These are phyloP conservation scores for Liriodendron chinense DNA, from an alignment of 164 flowering plant species.

Conservation along the genomic window DNA sequence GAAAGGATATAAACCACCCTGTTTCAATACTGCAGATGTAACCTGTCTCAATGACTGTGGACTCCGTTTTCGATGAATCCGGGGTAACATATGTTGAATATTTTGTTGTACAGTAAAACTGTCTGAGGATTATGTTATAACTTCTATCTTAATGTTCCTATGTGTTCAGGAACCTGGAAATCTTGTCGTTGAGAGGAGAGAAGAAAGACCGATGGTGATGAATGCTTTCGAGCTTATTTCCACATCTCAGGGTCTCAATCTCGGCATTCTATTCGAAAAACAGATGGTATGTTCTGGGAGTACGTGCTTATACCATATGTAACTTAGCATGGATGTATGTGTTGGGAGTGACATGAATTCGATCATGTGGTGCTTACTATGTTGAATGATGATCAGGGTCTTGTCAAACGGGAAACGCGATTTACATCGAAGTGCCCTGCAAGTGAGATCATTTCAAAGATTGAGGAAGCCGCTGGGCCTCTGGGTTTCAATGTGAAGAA, in stretches of 20 bases:
- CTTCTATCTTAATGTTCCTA: background rate
- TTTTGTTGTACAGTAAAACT: background rate
- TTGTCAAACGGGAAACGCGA: constrained; percentile 89
- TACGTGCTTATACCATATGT: background rate
- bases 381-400: constrained; percentile 46
- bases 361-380: background rate
- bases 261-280: constrained; percentile 76
- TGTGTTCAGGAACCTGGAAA: constrained; percentile 48
- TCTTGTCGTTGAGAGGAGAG: constrained; percentile 88
- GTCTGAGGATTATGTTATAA: background rate
- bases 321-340: background rate
- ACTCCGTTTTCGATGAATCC: constrained; percentile 66
- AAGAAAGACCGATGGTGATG: constrained; percentile 74
- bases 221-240: constrained; percentile 98
- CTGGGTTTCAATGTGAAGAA: constrained; percentile 97
- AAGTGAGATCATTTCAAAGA: constrained; percentile 79
- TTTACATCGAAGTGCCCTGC: constrained; percentile 88
- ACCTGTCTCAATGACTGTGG: constrained; percentile 64
- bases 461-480: constrained; percentile 84
- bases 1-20: constrained; percentile 86
- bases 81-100: constrained; percentile 39
- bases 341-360: background rate
- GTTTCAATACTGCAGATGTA: constrained; percentile 61
- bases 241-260: constrained; percentile 94
- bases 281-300: constrained; percentile 54